Percentiles rank a stretch among this genome's conserved stretches.
Conservation (phyloP, 768 basidiomycete genomes). For the Hemileccinum rubropunctum region DNA sequence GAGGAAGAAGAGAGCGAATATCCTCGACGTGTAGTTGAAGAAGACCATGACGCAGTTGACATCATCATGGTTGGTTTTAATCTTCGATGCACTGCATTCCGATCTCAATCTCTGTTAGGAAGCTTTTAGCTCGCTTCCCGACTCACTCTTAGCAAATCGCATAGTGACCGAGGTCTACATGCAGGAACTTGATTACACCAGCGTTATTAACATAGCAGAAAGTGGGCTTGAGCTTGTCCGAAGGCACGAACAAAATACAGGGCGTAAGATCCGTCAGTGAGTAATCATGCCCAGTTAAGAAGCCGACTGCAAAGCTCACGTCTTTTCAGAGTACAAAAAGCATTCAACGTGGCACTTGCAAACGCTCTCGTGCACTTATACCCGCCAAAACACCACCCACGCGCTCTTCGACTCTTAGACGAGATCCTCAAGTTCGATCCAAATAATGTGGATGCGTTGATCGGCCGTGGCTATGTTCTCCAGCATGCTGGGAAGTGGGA, state of each 20-base stretch:
- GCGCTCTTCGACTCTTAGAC: slow-evolving; percentile 72
- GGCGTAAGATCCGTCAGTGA: slow-evolving; percentile 50
- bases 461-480: slow-evolving; percentile 73
- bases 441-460: slow-evolving; percentile 60
- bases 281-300: slow-evolving; percentile 13
- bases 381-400: slow-evolving; percentile 85
- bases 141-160: slow-evolving; percentile 66
- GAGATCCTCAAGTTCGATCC: slow-evolving; percentile 65
- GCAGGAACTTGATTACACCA: slow-evolving; percentile 68
- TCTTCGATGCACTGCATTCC: background rate
- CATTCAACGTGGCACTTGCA: slow-evolving; percentile 69
- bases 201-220: slow-evolving; percentile 69
- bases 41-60: slow-evolving; percentile 55
- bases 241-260: slow-evolving; percentile 54
- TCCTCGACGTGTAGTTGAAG: slow-evolving; percentile 20
- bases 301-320: background rate
- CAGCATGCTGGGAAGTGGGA: slow-evolving; percentile 64
- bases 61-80: slow-evolving; percentile 54
- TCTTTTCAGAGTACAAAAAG: slow-evolving; percentile 53
- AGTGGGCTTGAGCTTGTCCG: slow-evolving; percentile 59
- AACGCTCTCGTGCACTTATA: slow-evolving; percentile 80
- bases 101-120: slow-evolving; percentile 40
- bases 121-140: slow-evolving; percentile 45
- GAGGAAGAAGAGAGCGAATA: slow-evolving; percentile 18
- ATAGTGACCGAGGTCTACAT: slow-evolving; percentile 65